Percentiles rank a stretch among this genome's conserved stretches.
phyloP scores from a whole-genome alignment of 2,329 filamentous ascomycete species.

The Cytospora leucostoma region DNA sequence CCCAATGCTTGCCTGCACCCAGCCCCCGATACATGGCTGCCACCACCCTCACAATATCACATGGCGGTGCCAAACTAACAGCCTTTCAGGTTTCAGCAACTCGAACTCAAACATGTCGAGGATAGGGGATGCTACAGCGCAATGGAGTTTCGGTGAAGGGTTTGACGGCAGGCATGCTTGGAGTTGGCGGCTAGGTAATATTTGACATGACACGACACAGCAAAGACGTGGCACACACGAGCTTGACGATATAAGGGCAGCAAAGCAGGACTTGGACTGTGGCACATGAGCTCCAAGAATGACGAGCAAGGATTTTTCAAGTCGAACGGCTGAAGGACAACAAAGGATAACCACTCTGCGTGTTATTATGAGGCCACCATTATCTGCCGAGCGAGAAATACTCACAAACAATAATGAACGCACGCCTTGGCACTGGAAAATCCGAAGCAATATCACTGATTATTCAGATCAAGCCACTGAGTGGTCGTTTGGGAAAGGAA shows the following conservation, averaged over 20 bases:
- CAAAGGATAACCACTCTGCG: background rate
- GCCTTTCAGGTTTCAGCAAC: constrained; percentile 75
- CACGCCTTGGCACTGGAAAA: background rate
- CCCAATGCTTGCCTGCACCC: background rate
- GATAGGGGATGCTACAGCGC: constrained; percentile 81
- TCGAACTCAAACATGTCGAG: constrained; percentile 85
- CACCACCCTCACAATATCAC: constrained; percentile 4
- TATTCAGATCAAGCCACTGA: background rate
- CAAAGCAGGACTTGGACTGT: background rate
- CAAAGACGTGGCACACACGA: constrained; percentile 16
- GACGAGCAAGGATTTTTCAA: background rate
- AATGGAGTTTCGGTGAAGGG: constrained; percentile 70
- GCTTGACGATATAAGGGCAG: constrained; percentile 20
- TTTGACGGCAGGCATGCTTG: constrained; percentile 10
- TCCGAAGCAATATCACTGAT: background rate
- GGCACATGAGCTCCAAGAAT: background rate
- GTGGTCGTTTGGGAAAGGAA: background rate
- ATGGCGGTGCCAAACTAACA: constrained; percentile 6
- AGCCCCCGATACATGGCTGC: background rate
- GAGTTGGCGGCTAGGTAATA: constrained; percentile 15
- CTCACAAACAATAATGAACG: background rate
- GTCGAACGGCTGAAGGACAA: background rate
- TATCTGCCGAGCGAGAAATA: background rate
- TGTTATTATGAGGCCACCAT: background rate
- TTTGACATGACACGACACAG: constrained; percentile 6